These are phyloP conservation scores for Pulveroboletus sp. DNA, from an alignment of 768 basidiomycete species.

Conservation along the genomic window DNA sequence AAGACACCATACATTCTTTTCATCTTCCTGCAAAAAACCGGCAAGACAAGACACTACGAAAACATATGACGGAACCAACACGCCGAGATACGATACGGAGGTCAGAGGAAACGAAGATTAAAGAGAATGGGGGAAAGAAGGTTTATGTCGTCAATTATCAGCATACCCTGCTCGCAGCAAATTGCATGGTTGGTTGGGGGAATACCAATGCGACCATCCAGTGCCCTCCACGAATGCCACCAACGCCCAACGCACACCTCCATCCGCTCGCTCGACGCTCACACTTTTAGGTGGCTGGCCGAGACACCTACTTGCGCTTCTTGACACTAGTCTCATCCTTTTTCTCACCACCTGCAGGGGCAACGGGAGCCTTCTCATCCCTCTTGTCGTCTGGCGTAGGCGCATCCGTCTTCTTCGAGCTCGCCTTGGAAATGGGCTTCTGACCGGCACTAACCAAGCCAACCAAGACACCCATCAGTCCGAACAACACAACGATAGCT, in stretches of 20 bases:
- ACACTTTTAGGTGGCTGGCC: constrained; percentile 4
- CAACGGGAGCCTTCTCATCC: constrained; percentile 59
- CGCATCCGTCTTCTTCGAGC: constrained; percentile 71
- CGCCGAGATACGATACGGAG: not conserved
- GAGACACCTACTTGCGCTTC: constrained; percentile 59
- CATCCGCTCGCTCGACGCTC: not conserved
- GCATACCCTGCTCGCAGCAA: constrained; percentile 6
- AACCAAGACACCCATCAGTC: constrained; percentile 76
- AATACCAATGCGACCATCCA: constrained; percentile 3
- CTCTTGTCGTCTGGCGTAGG: constrained; percentile 63
- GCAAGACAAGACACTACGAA: constrained; percentile 13
- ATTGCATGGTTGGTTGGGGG: constrained; percentile 5
- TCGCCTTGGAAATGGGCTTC: constrained; percentile 66
- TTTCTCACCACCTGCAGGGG: constrained; percentile 70
- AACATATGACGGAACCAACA: constrained; percentile 14
- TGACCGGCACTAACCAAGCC: constrained; percentile 71
- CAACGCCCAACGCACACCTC: constrained; percentile 5
- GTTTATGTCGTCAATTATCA: constrained; percentile 4
- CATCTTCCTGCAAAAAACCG: constrained; percentile 1
- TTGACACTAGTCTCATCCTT: constrained; percentile 63
- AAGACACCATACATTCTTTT: constrained; percentile 27
- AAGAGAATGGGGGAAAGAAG: not conserved
- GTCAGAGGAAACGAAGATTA: constrained; percentile 3
- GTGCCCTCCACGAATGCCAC: constrained; percentile 8
- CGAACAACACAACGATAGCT: constrained; percentile 73